Conservation (phyloP, 257 asterid genomes). For the Voacanga thouarsii region DNA sequence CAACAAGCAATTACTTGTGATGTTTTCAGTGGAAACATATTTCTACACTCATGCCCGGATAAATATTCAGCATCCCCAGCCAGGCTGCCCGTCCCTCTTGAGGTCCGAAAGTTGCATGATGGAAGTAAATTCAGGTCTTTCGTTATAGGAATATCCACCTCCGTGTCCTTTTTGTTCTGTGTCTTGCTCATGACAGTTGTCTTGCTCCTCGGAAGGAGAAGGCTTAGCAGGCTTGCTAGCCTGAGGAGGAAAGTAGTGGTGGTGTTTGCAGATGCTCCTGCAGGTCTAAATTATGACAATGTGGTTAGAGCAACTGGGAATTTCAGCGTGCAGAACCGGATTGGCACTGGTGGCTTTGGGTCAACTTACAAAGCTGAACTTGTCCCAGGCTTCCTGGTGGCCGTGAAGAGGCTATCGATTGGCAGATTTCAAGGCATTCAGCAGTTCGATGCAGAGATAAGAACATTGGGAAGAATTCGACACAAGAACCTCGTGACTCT, state of each 20-base stretch:
- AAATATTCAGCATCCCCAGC: neutral
- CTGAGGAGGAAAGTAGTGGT: conserved; percentile 12
- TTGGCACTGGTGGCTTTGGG: conserved; percentile 51
- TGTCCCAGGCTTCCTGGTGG: conserved; percentile 28
- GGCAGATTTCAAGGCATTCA: conserved; percentile 40
- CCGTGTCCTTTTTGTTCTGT: neutral
- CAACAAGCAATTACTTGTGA: conserved; percentile 2
- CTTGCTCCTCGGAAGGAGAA: conserved; percentile 16
- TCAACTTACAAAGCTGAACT: conserved; percentile 37
- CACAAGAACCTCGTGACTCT: conserved; percentile 44
- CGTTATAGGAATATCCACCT: neutral
- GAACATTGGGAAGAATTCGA: conserved; percentile 28
- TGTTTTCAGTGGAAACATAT: neutral
- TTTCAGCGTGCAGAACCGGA: conserved; percentile 36
- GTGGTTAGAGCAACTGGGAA: conserved; percentile 39
- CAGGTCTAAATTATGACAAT: conserved; percentile 31
- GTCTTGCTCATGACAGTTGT: conserved; percentile 13
- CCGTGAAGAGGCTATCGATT: conserved; percentile 39
- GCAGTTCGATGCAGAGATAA: conserved; percentile 43
- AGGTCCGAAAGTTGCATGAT: neutral
- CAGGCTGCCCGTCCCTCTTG: neutral
- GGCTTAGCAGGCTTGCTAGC: conserved; percentile 8
- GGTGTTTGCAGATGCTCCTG: conserved; percentile 29
- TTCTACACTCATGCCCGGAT: neutral
- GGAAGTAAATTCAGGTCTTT: neutral